Conservation (phyloP, 164 flowering plant genomes). For the Tetrastigma voinierianum region DNA sequence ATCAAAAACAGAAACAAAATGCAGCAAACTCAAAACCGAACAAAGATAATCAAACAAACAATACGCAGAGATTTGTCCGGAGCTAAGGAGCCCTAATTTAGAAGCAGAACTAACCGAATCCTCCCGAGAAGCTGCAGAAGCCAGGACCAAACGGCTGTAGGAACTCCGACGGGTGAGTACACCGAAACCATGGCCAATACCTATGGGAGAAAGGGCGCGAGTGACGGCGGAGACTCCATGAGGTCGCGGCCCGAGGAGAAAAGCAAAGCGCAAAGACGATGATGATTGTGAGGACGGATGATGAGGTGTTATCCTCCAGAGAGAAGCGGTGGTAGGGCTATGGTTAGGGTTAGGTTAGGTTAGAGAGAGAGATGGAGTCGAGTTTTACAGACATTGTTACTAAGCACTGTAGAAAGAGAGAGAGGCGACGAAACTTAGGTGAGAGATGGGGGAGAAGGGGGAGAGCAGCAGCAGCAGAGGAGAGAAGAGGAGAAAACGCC, state of each 20-base stretch:
- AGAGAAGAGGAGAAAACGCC: background rate
- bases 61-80: background rate
- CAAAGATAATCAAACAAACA: background rate
- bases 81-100: background rate
- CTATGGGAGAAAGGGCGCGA: slow-evolving; percentile 11
- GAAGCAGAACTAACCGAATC: slow-evolving; percentile 45
- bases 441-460: background rate
- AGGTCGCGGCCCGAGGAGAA: slow-evolving; percentile 10
- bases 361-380: slow-evolving; percentile 23
- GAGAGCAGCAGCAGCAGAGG: slow-evolving; percentile 4
- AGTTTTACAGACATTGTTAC: slow-evolving; percentile 23
- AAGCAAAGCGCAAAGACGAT: slow-evolving; percentile 17
- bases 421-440: background rate
- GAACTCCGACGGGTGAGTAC: slow-evolving; percentile 14
- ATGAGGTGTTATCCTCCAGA: slow-evolving; percentile 10
- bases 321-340: background rate
- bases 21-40: background rate
- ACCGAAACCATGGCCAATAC: slow-evolving; percentile 17
- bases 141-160: slow-evolving; percentile 17
- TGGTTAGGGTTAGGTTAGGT: slow-evolving; percentile 31
- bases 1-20: background rate
- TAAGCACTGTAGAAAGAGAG: background rate
- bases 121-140: slow-evolving; percentile 56
- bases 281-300: slow-evolving; percentile 4
- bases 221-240: slow-evolving; percentile 9